Evolutionary conservation across 345 rosid species (phyloP).

Genomic region (Sisymbrium irio): DNA sequence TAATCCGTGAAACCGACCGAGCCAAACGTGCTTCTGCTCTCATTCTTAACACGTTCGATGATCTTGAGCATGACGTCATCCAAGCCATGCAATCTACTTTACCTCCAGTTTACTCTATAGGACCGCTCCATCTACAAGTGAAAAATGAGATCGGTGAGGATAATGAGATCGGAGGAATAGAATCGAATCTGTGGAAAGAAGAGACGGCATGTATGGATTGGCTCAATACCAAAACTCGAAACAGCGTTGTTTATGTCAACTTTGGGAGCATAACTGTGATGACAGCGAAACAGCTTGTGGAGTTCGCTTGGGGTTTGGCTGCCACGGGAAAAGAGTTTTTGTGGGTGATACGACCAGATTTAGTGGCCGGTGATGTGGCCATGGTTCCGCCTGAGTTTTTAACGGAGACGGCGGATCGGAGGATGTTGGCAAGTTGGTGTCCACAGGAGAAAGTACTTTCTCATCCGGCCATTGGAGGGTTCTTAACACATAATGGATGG

Average conservation of each 20-base stretch:
- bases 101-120: constrained; percentile 36
- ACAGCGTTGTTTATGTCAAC: constrained; percentile 25
- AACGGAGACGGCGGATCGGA: constrained; percentile 38
- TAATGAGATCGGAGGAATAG: not conserved
- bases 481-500: constrained; percentile 66
- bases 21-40: constrained; percentile 30
- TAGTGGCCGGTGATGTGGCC: constrained; percentile 42
- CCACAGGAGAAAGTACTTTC: constrained; percentile 52
- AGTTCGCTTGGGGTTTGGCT: constrained; percentile 59
- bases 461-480: constrained; percentile 51
- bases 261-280: constrained; percentile 32
- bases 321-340: constrained; percentile 48
- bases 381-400: constrained; percentile 43
- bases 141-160: not conserved
- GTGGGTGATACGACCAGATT: constrained; percentile 59
- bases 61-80: constrained; percentile 33
- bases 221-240: constrained; percentile 27
- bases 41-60: constrained; percentile 41
- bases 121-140: constrained; percentile 17
- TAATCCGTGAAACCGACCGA: constrained; percentile 9
- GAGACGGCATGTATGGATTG: constrained; percentile 31
- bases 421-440: constrained; percentile 51
- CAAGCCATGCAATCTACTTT: constrained; percentile 10
- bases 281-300: constrained; percentile 27
- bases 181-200: constrained; percentile 36